Evolutionary conservation across 1,139 yeast species (phyloP), one percentile per base, ranked within the genome.

Genomic region (Wickerhamomyces sp.): DNA sequence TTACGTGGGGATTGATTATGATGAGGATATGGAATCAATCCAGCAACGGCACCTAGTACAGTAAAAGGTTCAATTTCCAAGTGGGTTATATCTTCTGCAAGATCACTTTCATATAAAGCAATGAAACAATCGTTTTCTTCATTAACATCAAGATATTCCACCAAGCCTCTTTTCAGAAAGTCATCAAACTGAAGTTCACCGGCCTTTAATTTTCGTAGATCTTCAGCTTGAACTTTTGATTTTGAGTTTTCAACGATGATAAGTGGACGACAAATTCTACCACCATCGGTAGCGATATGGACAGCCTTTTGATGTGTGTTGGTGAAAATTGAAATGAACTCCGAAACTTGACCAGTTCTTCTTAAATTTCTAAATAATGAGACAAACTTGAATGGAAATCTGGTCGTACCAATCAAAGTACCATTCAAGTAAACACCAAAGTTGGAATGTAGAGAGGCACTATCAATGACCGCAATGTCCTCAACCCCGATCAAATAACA

Each of bases 1-100:
- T 93, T 93, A 78, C 99, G 84, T 42, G 99, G 99, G 6, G 97
- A 90, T 72, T 93, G 99, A 66, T 93, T 93, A 66, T 93, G 99
- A 65, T 93, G 99, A 33, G 99, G 99, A 61, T 93, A 93, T n/a
- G 99, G 99, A 76, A 93, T 93, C 57, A 93, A 76, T 39, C 99
- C 99, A 0, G 99, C 99, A 50, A 93, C 98, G 0, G 99, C 99
- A 41, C 99, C 99, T 45, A 93, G 72, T 3, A 93, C 88, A 0
- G 99, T 93, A 68, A 93, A 93, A 4, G 96, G 96, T 65, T 93
- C 99, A 57, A 93, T 89, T 69, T 93, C 99, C 60, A 94, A 69
- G 67, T 93, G 99, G 0, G 99, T 91, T 31, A 85, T 81, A 30
- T 73, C 72, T 4, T 67, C 67, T 13, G 67, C 58, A 34, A 83